A percentile compares a stretch with the other conserved stretches of the same genome.
Conservation (phyloP, 306 rosid species). For the Vicia villosa region DNA sequence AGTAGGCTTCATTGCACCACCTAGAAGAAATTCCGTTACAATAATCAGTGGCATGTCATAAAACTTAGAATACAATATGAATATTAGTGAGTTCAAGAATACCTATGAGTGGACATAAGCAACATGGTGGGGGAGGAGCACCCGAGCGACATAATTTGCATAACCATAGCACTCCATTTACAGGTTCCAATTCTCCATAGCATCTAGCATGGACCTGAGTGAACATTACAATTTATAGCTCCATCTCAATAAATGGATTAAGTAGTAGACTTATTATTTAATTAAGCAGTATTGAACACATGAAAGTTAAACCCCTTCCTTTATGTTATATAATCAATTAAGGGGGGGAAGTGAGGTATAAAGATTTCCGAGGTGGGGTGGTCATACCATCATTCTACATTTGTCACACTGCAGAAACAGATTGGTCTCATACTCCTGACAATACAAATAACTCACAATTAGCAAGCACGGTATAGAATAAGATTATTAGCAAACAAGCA, state of each 20-base stretch:
- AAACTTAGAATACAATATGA: slow-evolving; percentile 16
- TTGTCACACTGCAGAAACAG: slow-evolving; percentile 98
- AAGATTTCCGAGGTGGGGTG: neutral
- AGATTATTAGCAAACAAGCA: slow-evolving; percentile 5
- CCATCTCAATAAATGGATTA: slow-evolving; percentile 29
- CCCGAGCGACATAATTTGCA: slow-evolving; percentile 94
- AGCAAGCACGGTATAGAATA: slow-evolving; percentile 33
- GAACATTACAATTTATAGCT: slow-evolving; percentile 27
- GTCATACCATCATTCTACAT: slow-evolving; percentile 97
- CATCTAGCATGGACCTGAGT: slow-evolving; percentile 93
- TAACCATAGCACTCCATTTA: slow-evolving; percentile 87
- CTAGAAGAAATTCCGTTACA: slow-evolving; percentile 50
- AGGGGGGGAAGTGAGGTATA: neutral
- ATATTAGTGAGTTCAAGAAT: slow-evolving; percentile 38
- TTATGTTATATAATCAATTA: slow-evolving; percentile 5
- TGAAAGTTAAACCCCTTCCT: slow-evolving; percentile 1
- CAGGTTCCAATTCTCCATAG: slow-evolving; percentile 93
- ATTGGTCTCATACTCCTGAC: slow-evolving; percentile 92
- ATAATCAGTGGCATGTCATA: slow-evolving; percentile 29
- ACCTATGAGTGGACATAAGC: slow-evolving; percentile 97
- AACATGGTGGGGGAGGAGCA: slow-evolving; percentile 88
- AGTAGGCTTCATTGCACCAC: slow-evolving; percentile 99
- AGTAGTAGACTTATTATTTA: slow-evolving; percentile 24
- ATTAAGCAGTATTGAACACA: slow-evolving; percentile 9
- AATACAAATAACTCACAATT: slow-evolving; percentile 41